Conservation (phyloP, 805 yeast genomes). For the Tetrapisispora arboricola region DNA sequence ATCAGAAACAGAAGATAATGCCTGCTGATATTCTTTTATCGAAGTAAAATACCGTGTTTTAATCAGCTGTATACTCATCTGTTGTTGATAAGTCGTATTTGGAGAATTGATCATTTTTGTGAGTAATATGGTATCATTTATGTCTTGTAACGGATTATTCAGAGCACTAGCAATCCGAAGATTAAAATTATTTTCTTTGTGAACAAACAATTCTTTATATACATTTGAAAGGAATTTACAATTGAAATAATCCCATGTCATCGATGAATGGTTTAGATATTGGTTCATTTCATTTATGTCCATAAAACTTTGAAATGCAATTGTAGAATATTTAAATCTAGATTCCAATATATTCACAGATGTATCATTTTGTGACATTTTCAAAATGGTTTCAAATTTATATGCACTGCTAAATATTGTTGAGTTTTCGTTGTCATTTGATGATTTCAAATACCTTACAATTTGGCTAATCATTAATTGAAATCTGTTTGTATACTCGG, state of each 20-base stretch:
- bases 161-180: conserved; percentile 6
- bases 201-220: conserved; percentile 6
- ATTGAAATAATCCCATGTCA: conserved; percentile 18
- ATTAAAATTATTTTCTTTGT: neutral
- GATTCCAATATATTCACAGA: conserved; percentile 42
- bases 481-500: conserved; percentile 42
- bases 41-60: conserved; percentile 32
- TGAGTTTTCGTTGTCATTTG: conserved; percentile 22
- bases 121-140: neutral
- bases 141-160: neutral
- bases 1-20: conserved; percentile 18
- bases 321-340: conserved; percentile 43
- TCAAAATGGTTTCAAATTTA: conserved; percentile 51
- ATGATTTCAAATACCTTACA: conserved; percentile 39
- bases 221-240: conserved; percentile 9
- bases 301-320: conserved; percentile 38
- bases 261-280: conserved; percentile 3
- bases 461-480: conserved; percentile 56
- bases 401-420: conserved; percentile 43
- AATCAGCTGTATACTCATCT: conserved; percentile 34
- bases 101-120: conserved; percentile 28
- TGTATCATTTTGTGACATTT: conserved; percentile 42
- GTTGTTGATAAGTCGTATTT: conserved; percentile 23
- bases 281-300: conserved; percentile 1
- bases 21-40: conserved; percentile 21